Percentiles rank a stretch among this genome's conserved stretches.
These are phyloP conservation scores for Hymenotorrendiella dingleyae DNA, from an alignment of 2,329 filamentous ascomycete species.

Conservation along the genomic window DNA sequence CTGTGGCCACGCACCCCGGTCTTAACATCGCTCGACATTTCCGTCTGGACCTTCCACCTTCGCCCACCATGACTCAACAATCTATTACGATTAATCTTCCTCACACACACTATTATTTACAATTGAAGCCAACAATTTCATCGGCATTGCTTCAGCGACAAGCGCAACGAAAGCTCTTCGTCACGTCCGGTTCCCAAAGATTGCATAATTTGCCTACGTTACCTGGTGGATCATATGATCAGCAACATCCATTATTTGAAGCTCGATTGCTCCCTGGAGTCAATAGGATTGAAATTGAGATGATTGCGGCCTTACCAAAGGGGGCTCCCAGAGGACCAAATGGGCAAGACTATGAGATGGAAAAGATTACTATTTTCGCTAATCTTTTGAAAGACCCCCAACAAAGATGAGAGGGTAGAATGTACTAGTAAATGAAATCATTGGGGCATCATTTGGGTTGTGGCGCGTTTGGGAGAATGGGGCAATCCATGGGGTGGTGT, in stretches of 20 bases:
- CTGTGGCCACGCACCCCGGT: constrained; percentile 61
- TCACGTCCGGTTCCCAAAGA: constrained; percentile 61
- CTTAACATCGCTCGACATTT: constrained; percentile 57
- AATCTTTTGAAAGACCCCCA: constrained; percentile 44
- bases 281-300: constrained; percentile 72
- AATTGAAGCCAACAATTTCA: constrained; percentile 62
- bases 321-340: constrained; percentile 47
- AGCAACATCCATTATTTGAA: constrained; percentile 67
- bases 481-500: constrained; percentile 1
- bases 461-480: neutral
- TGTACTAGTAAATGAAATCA: constrained; percentile 6
- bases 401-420: constrained; percentile 4
- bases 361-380: constrained; percentile 71
- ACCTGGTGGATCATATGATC: constrained; percentile 48
- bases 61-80: constrained; percentile 60
- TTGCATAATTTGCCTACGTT: constrained; percentile 42
- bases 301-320: constrained; percentile 64
- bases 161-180: constrained; percentile 75
- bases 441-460: neutral
- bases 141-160: constrained; percentile 56
- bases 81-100: constrained; percentile 68
- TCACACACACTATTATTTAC: constrained; percentile 60
- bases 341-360: constrained; percentile 64
- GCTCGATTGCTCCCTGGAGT: constrained; percentile 63
- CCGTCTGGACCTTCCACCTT: constrained; percentile 58